These are phyloP conservation scores for Penicillium canariense DNA, from an alignment of 495 filamentous ascomycete species.

Conservation along the genomic window DNA sequence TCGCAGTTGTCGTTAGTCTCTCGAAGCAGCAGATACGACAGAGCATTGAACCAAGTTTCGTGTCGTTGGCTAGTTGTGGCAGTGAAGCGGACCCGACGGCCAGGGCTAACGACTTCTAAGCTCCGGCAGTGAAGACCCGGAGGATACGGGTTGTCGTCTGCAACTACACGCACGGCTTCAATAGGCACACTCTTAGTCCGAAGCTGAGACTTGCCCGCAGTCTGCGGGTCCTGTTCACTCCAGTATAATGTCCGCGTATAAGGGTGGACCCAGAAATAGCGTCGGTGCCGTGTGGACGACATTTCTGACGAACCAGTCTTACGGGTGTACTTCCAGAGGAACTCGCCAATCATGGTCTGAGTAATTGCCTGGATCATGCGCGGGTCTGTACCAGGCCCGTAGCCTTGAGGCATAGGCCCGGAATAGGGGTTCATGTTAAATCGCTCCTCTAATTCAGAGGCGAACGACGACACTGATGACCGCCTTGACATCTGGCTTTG, in stretches of 20 bases:
- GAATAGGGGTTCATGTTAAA: conserved; percentile 71
- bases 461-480: conserved; percentile 92
- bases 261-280: conserved; percentile 99
- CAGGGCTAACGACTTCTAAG: conserved; percentile 84
- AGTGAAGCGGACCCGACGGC: conserved; percentile 85
- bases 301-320: conserved; percentile 82
- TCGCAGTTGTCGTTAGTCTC: conserved; percentile 58
- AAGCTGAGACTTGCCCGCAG: conserved; percentile 70
- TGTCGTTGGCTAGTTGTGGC: conserved; percentile 90
- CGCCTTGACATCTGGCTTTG: conserved; percentile 63
- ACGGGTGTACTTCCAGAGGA: conserved; percentile 97
- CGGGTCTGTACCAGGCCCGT: conserved; percentile 69
- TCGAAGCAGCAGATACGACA: conserved; percentile 86
- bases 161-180: conserved; percentile 88
- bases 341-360: conserved; percentile 99
- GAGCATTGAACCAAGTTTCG: conserved; percentile 97
- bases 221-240: conserved; percentile 85
- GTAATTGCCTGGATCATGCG: conserved; percentile 99
- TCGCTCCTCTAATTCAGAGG: conserved; percentile 84
- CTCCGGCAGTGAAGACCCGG: conserved; percentile 93
- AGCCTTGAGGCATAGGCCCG: conserved; percentile 56
- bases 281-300: conserved; percentile 82
- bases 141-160: conserved; percentile 93
- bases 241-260: conserved; percentile 97
- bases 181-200: conserved; percentile 94